Evolutionary conservation across 1,284 basidiomycete genomes (phyloP), one percentile per base, ranked within the genome.

Genomic region (Tremellales sp.): DNA sequence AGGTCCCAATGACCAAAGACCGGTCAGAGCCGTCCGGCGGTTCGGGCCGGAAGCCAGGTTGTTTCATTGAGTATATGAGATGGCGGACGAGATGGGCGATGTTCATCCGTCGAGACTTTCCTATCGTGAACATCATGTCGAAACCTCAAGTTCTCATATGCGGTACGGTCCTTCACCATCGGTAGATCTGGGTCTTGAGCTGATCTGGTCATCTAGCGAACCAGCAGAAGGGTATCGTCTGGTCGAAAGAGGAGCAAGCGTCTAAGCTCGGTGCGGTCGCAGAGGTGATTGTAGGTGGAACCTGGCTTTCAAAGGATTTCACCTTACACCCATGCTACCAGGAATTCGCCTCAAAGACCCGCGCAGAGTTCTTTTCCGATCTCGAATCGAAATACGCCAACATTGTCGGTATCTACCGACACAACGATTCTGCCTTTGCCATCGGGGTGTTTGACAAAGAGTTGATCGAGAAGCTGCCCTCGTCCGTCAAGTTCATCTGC

Each of bases 401-500:
- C 22, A 78, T 82, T 1, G 79, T 85, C 8, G 91, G 81, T 18
- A 81, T 94, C 51, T 95, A 91, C 75, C 79, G 88, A 46, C 74
- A 77, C 51, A 61, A 61, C 49, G 74, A 75, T 54, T 74, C 61
- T 35, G 61, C 59, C 18, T 21, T 43, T 10, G 51, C 57, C 9
- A 82, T 90, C 55, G 90, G 89, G 18, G 70, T 81, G 24, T 91
- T 91, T 61, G 87, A 93, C 72, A 79, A 80, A 63, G 84, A 86
- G 56, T 75, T 94, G 58, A 77, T 94, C 52, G 70, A 77, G 44
- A 79, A 78, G 0, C 76, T 93, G 9, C 81, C 86, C 3, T 53
- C 74, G 2, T 78, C 76, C 22, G 77, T 93, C 48, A 84, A 84
- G 63, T 91, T 86, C 82, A 88, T 94, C 58, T 86, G 84, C 1